phyloP scores from a whole-genome alignment of 1,139 yeast species.

The Waltiozyma sp. region DNA sequence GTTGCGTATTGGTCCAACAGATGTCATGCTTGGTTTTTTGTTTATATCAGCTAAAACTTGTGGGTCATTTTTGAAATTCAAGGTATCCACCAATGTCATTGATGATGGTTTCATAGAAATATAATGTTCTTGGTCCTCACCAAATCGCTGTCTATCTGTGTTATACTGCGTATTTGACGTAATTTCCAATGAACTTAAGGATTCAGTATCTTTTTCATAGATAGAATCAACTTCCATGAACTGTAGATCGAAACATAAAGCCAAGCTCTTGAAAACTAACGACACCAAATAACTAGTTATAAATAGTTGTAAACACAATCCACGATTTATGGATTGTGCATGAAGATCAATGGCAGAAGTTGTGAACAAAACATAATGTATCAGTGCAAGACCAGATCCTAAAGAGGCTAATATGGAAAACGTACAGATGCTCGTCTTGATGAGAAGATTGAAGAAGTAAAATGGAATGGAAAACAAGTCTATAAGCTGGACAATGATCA shows the following conservation, averaged over 20 bases:
- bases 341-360: too few species aligned
- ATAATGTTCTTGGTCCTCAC: conserved; percentile 4
- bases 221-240: background rate
- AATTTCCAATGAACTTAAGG: background rate
- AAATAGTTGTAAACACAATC: conserved; percentile 6
- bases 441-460: background rate
- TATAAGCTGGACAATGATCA: background rate
- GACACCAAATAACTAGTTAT: conserved; percentile 9
- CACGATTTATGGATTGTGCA: too few species aligned
- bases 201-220: background rate
- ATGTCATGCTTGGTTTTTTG: conserved; percentile 1
- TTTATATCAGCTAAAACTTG: background rate
- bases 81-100: conserved; percentile 14
- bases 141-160: background rate
- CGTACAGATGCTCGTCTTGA: background rate
- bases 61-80: background rate
- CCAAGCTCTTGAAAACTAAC: conserved; percentile 9
- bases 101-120: conserved; percentile 17
- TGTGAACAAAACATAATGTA: conserved; percentile 5
- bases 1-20: conserved; percentile 1
- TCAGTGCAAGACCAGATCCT: conserved; percentile 16
- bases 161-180: background rate
- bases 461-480: conserved; percentile 2
- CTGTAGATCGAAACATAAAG: conserved; percentile 9
- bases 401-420: conserved; percentile 8